Base-by-base conservation (phyloP, 768 basidiomycete species). In the Naganishia randhawae region DNA sequence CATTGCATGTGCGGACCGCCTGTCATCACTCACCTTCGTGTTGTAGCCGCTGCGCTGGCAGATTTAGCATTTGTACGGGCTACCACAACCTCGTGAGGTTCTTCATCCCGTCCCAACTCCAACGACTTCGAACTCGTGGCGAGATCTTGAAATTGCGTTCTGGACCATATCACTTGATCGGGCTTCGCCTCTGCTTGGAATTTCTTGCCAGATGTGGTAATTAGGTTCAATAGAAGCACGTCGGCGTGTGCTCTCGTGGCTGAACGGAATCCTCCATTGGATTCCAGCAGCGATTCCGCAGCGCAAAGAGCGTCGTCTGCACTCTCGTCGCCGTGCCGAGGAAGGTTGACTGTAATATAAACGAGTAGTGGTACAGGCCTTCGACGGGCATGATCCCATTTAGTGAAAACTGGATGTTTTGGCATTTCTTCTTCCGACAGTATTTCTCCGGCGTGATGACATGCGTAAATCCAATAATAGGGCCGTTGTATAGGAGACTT, bases 401-500 rank as follows among this genome's bases (percentile, higher is more conserved):
- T 51, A 19, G 48, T 41, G 35, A 53, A 53, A 37, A 66, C 51
- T 27, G 65, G 50, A 9, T 51, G 32, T 22, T 25, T 25, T 11
- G 65, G 45, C 19, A 66, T 25, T n/a, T 31, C 29, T 3, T 51
- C 39, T n/a, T 32, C 9, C 33, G 48, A n/a, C 13, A 66, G 13
- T 19, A 53, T 41, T 1, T 66, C 35, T 33, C 51, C 33, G 27
- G 50, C 51, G 41, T 51, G 48, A 35, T 52, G 51, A 19, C 65
- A 35, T n/a, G 65, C 50, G 35, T 51, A 66, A 4, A 66, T n/a
- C 65, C 65, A 66, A 31, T 66, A 37, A 31, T 66, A 66, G 19
- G 65, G 51, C 1, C 51, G 50, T 17, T 51, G 65, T 3, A 53
- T 42, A 27, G 65, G 65, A 61, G 57, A 39, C 27, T 29, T 39